phyloP scores from a whole-genome alignment of 768 basidiomycete genomes.

The Mycena maculata region DNA sequence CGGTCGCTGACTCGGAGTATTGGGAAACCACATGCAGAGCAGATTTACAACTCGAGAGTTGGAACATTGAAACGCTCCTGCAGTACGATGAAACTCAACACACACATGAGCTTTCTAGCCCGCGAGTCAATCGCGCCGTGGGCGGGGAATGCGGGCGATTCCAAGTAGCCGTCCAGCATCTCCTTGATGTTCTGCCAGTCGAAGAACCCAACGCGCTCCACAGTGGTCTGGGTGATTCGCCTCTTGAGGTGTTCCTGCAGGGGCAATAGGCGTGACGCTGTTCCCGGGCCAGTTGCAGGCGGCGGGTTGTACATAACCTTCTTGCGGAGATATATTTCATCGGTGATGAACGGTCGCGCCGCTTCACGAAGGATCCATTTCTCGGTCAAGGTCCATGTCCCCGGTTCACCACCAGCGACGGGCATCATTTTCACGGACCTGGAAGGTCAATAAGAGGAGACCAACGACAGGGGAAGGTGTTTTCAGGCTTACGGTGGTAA shows the following conservation, averaged over 20 bases:
- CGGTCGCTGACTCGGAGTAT: too few species aligned
- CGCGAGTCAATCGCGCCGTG: slow-evolving; percentile 9
- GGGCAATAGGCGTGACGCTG: slow-evolving; percentile 3
- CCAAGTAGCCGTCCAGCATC: slow-evolving; percentile 11
- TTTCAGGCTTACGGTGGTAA: slow-evolving; percentile 29
- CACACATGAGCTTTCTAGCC: slow-evolving; percentile 8
- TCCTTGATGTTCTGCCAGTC: slow-evolving; percentile 21
- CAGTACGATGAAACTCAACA: slow-evolving; percentile 27
- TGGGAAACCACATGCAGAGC: too few species aligned
- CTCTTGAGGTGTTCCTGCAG: slow-evolving; percentile 28
- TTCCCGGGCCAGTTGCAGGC: not conserved
- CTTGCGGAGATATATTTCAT: slow-evolving; percentile 30
- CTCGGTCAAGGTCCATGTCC: slow-evolving; percentile 28
- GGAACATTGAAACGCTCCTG: slow-evolving; percentile 31
- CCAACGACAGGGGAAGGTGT: not conserved
- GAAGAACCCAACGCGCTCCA: slow-evolving; percentile 23
- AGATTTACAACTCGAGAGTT: too few species aligned
- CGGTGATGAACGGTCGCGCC: slow-evolving; percentile 33
- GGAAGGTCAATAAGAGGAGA: not conserved
- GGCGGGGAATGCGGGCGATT: slow-evolving; percentile 6
- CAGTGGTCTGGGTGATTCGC: slow-evolving; percentile 19
- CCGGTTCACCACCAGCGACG: not conserved
- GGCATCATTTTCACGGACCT: slow-evolving; percentile 24
- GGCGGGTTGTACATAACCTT: slow-evolving; percentile 30
- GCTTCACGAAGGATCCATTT: slow-evolving; percentile 36